These are phyloP conservation scores for Agaricus blazei DNA, from an alignment of 768 basidiomycete genomes.

Conservation along the genomic window DNA sequence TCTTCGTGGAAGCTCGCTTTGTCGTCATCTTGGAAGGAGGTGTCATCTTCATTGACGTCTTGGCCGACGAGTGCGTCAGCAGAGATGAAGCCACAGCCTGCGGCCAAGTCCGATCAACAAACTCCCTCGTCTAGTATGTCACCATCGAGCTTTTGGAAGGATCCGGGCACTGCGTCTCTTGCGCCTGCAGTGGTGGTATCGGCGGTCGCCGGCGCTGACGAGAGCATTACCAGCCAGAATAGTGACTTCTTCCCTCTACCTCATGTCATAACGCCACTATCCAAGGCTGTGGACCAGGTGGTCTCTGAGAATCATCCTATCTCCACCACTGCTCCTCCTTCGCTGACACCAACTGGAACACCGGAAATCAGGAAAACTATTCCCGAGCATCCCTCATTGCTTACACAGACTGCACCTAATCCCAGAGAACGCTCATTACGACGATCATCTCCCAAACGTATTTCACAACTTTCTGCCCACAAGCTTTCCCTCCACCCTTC, in stretches of 20 bases:
- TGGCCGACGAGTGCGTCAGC: slow-evolving; percentile 30
- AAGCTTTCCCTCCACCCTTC: slow-evolving; percentile 28
- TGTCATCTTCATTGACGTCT: slow-evolving; percentile 29
- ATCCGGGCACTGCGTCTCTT: slow-evolving; percentile 45
- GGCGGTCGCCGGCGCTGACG: slow-evolving; percentile 40
- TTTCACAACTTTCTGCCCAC: slow-evolving; percentile 37
- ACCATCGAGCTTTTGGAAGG: slow-evolving; percentile 41
- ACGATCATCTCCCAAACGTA: slow-evolving; percentile 32
- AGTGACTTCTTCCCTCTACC: slow-evolving; percentile 8
- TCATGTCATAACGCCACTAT: background rate
- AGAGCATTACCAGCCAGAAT: slow-evolving; percentile 29
- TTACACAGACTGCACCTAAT: slow-evolving; percentile 60
- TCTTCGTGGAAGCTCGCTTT: slow-evolving; percentile 31
- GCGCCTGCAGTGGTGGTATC: slow-evolving; percentile 52
- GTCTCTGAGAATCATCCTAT: slow-evolving; percentile 35
- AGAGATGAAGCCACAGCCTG: slow-evolving; percentile 24
- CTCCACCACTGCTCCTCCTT: slow-evolving; percentile 36
- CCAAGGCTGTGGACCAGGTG: slow-evolving; percentile 9
- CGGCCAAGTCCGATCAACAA: slow-evolving; percentile 16
- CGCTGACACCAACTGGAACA: slow-evolving; percentile 28
- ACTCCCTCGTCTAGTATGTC: slow-evolving; percentile 26
- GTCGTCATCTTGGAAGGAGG: slow-evolving; percentile 32
- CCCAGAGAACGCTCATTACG: slow-evolving; percentile 19
- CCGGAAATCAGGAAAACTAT: slow-evolving; percentile 16
- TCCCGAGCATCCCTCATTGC: slow-evolving; percentile 42